Evolutionary conservation across 371 early-diverging fungal species (phyloP).

Genomic region (Dichotomocladium elegans): DNA sequence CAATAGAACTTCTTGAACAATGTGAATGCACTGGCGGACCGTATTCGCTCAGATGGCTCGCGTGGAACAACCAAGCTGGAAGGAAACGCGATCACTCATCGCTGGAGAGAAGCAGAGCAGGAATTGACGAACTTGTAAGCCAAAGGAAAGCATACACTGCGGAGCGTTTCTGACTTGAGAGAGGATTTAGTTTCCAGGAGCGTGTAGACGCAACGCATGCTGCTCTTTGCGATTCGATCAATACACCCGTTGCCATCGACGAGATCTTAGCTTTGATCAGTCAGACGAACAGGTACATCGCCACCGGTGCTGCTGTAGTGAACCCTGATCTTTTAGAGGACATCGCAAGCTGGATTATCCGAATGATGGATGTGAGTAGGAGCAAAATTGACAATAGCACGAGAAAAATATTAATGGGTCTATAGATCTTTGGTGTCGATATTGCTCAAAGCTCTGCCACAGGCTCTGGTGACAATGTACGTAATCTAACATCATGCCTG

Average conservation of each 20-base stretch:
- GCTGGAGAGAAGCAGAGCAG: slow-evolving; percentile 67
- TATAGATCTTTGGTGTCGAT: slow-evolving; percentile 68
- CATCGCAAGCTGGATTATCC: slow-evolving; percentile 79
- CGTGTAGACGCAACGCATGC: slow-evolving; percentile 73
- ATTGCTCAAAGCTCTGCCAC: slow-evolving; percentile 49
- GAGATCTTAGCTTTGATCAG: slow-evolving; percentile 80
- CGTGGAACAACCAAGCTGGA: slow-evolving; percentile 36
- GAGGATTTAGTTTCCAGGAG: slow-evolving; percentile 36
- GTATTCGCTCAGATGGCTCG: slow-evolving; percentile 42
- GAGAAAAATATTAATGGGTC: neutral
- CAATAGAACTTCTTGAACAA: slow-evolving; percentile 85
- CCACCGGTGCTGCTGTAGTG: slow-evolving; percentile 39
- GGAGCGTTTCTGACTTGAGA: neutral
- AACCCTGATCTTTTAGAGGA: slow-evolving; percentile 67
- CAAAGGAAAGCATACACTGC: too few relatives aligned
- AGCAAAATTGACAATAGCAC: neutral
- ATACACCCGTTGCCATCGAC: slow-evolving; percentile 84
- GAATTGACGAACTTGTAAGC: slow-evolving; percentile 49
- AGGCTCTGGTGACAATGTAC: slow-evolving; percentile 33
- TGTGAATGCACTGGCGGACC: slow-evolving; percentile 71
- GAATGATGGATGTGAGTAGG: slow-evolving; percentile 54
- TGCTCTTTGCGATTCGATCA: slow-evolving; percentile 93
- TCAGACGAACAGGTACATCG: slow-evolving; percentile 80
- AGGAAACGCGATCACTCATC: slow-evolving; percentile 53
- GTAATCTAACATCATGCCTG: slow-evolving; percentile 4